Evolutionary conservation across 1,284 basidiomycete genomes (phyloP).

Genomic region (Dichomitus squalens): DNA sequence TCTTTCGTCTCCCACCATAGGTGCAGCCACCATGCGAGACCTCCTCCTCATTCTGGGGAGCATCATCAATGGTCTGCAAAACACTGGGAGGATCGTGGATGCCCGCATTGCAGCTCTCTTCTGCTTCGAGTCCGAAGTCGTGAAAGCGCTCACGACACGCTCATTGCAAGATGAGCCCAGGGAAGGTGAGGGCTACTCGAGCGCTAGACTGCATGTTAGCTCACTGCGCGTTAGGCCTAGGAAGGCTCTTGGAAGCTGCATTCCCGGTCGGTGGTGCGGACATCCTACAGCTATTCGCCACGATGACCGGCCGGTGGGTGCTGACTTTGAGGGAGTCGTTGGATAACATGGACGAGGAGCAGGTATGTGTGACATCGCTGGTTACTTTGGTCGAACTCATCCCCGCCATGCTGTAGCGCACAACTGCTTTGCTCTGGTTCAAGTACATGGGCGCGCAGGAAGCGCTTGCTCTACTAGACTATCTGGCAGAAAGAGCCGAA

Average conservation of each 20-base stretch:
- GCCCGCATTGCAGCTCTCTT: slow-evolving; percentile 1
- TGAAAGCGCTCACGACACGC: slow-evolving; percentile 10
- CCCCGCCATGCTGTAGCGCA: slow-evolving; percentile 1
- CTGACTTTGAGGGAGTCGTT: slow-evolving; percentile 12
- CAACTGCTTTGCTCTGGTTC: slow-evolving; percentile 46
- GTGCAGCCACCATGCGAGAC: not conserved
- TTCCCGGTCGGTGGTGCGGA: slow-evolving; percentile 27
- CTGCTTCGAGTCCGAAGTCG: slow-evolving; percentile 16
- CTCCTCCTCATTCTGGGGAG: slow-evolving; percentile 20
- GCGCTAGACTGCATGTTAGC: not conserved
- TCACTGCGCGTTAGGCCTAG: slow-evolving; percentile 31
- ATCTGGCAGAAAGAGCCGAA: slow-evolving; percentile 35
- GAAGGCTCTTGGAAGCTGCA: slow-evolving; percentile 28
- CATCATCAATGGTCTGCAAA: slow-evolving; percentile 6
- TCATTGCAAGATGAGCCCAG: slow-evolving; percentile 26
- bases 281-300: slow-evolving; percentile 32
- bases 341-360: slow-evolving; percentile 9
- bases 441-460: slow-evolving; percentile 43
- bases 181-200: slow-evolving; percentile 34
- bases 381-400: not conserved
- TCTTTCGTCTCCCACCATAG: slow-evolving; percentile 25
- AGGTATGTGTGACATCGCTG: slow-evolving; percentile 19
- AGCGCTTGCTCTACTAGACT: slow-evolving; percentile 32
- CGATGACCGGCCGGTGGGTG: slow-evolving; percentile 36
- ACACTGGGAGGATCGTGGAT: not conserved